phyloP scores from a whole-genome alignment of 2,329 filamentous ascomycete species.

The Xylariaceae sp. region DNA sequence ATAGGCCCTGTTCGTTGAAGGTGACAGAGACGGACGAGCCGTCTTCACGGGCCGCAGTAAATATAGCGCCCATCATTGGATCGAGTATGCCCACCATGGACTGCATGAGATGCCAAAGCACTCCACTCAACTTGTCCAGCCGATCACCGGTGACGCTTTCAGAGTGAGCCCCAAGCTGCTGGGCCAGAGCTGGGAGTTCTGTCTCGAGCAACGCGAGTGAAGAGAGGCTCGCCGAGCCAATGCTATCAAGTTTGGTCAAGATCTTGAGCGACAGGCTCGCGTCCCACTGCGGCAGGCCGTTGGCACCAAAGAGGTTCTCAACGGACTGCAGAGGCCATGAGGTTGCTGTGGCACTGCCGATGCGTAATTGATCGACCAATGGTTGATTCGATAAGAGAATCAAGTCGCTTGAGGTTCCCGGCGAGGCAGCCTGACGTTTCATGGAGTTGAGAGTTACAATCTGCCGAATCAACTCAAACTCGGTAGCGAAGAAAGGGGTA shows the following conservation, averaged over 20 bases:
- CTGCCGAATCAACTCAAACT: constrained; percentile 53
- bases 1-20: constrained; percentile 18
- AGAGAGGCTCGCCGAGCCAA: constrained; percentile 48
- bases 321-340: constrained; percentile 38
- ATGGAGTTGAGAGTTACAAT: constrained; percentile 35
- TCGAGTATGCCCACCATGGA: constrained; percentile 34
- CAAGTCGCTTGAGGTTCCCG: constrained; percentile 28
- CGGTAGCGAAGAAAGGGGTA: constrained; percentile 42
- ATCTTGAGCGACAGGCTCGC: constrained; percentile 43
- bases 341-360: constrained; percentile 29
- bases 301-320: constrained; percentile 34
- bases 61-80: constrained; percentile 20
- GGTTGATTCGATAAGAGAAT: constrained; percentile 41
- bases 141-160: constrained; percentile 43
- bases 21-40: constrained; percentile 7
- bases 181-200: constrained; percentile 55
- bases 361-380: constrained; percentile 35
- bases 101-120: constrained; percentile 39
- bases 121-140: constrained; percentile 37
- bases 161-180: constrained; percentile 44
- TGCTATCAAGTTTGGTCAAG: constrained; percentile 44
- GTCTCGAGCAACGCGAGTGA: constrained; percentile 56
- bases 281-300: constrained; percentile 26
- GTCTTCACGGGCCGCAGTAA: constrained; percentile 18
- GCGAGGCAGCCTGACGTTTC: constrained; percentile 13